These are phyloP conservation scores for Cystofilobasidium capitatum DNA, from an alignment of 768 basidiomycete species.

Conservation along the genomic window DNA sequence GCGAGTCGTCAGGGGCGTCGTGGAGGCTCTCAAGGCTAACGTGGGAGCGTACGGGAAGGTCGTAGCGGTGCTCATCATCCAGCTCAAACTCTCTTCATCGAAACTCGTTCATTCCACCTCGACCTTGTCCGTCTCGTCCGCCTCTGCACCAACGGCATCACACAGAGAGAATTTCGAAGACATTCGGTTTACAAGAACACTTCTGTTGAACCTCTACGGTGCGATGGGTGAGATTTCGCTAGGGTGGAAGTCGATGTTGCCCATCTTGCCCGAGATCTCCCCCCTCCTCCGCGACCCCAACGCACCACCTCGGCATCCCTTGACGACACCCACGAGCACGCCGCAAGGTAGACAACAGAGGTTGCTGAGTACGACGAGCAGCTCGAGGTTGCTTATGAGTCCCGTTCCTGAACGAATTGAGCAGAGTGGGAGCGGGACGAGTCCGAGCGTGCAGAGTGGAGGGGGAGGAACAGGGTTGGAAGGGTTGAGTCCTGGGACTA, in stretches of 20 bases:
- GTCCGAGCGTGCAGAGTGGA: too few relatives aligned
- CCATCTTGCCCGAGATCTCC: conserved; percentile 59
- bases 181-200: conserved; percentile 74
- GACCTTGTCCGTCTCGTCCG: conserved; percentile 44
- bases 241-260: conserved; percentile 70
- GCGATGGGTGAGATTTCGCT: conserved; percentile 76
- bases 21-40: conserved; percentile 75
- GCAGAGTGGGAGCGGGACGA: neutral
- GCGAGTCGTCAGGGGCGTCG: conserved; percentile 60
- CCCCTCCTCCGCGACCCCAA: conserved; percentile 50
- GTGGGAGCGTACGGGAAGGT: conserved; percentile 77
- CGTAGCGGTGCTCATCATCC: conserved; percentile 67
- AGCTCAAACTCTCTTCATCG: conserved; percentile 52
- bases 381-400: conserved; percentile 33
- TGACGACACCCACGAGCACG: neutral
- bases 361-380: conserved; percentile 12
- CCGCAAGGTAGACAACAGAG: neutral
- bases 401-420: conserved; percentile 39
- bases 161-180: conserved; percentile 47
- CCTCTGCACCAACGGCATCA: conserved; percentile 31
- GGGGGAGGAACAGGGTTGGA: neutral
- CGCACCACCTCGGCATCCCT: conserved; percentile 33
- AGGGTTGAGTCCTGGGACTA: conserved; percentile 30
- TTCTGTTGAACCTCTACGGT: conserved; percentile 78
- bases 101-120: neutral